phyloP scores from a whole-genome alignment of 306 rosid species.

The Comarum palustre region DNA sequence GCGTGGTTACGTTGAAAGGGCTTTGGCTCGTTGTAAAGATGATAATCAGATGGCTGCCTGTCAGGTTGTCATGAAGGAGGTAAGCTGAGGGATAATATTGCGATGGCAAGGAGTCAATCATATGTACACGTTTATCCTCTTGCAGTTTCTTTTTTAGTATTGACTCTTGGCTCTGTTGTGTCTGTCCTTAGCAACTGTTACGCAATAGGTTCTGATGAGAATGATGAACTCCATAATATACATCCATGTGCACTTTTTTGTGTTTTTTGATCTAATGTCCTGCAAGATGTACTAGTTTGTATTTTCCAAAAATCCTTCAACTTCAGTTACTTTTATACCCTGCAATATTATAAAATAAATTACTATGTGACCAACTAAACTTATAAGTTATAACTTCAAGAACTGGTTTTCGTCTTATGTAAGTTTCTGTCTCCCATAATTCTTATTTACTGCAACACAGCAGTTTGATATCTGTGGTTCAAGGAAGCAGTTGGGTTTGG shows the following conservation, averaged over 20 bases:
- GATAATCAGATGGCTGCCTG: conserved; percentile 75
- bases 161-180: conserved; percentile 2
- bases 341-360: background rate
- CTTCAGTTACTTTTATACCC: background rate
- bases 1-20: conserved; percentile 95
- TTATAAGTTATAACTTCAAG: background rate
- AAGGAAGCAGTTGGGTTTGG: background rate
- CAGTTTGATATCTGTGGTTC: background rate
- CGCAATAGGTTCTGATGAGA: background rate
- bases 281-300: conserved; percentile 2
- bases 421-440: background rate
- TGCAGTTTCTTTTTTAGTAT: background rate
- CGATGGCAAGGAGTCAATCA: conserved; percentile 11
- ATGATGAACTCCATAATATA: conserved; percentile 1
- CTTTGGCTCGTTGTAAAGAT: conserved; percentile 89
- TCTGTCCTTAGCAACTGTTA: background rate
- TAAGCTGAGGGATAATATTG: conserved; percentile 29
- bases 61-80: conserved; percentile 90
- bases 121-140: conserved; percentile 11
- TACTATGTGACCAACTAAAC: background rate
- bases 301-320: background rate
- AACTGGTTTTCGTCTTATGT: background rate
- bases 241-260: background rate
- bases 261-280: background rate
- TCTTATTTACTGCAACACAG: background rate